Percentiles rank a stretch among this genome's conserved stretches.
phyloP scores from a whole-genome alignment of 2,329 filamentous ascomycete genomes.

The Erysiphe pulchra region DNA sequence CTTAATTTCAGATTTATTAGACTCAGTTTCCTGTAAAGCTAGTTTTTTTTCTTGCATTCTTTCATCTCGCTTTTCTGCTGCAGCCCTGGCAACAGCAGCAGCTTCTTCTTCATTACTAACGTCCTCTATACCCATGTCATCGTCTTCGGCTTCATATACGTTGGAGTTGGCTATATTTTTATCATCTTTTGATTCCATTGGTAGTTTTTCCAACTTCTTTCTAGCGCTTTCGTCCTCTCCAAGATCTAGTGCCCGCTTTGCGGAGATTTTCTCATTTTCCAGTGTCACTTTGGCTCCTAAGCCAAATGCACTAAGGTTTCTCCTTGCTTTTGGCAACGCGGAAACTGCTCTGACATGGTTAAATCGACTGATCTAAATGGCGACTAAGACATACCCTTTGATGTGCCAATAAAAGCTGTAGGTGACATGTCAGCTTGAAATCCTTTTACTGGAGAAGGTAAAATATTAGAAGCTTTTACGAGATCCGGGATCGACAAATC shows the following conservation, averaged over 20 bases:
- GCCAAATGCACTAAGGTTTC: constrained; percentile 64
- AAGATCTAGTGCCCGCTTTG: constrained; percentile 56
- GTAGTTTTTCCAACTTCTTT: constrained; percentile 77
- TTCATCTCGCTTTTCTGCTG: constrained; percentile 63
- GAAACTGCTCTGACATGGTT: constrained; percentile 14
- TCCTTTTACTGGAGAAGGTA: constrained; percentile 16
- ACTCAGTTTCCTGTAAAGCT: constrained; percentile 11
- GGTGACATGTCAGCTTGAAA: constrained; percentile 19
- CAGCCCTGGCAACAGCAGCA: constrained; percentile 59
- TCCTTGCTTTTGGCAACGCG: constrained; percentile 37
- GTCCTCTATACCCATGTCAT: constrained; percentile 50
- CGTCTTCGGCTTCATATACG: constrained; percentile 32
- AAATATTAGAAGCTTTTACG: constrained; percentile 19
- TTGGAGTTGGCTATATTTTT: constrained; percentile 26
- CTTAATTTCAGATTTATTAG: constrained; percentile 23
- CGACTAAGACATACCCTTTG: constrained; percentile 14
- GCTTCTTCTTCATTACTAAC: constrained; percentile 69
- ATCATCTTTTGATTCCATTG: constrained; percentile 43
- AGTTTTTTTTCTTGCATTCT: constrained; percentile 22
- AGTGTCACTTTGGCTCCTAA: constrained; percentile 39
- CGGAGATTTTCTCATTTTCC: constrained; percentile 38
- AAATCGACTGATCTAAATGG: constrained; percentile 1
- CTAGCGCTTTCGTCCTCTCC: constrained; percentile 71
- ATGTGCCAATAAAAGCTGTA: constrained; percentile 16
- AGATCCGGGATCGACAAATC: constrained; percentile 24